A percentile compares a stretch with the other conserved stretches of the same genome.
Evolutionary conservation across 176 grass and related monocot species (phyloP).

Genomic region (Zea mays): DNA sequence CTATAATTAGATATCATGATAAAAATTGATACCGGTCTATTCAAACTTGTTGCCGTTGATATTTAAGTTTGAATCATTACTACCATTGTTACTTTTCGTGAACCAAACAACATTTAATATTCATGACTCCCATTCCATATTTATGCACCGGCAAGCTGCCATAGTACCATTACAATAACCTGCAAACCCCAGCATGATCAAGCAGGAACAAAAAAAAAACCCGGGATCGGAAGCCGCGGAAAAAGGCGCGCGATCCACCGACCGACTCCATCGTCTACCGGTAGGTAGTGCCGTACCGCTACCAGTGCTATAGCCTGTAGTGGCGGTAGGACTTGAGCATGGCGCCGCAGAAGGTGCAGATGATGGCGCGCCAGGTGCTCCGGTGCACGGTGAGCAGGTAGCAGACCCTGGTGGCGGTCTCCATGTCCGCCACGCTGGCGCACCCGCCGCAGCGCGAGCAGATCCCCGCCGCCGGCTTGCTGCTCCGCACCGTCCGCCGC

Average conservation of each 20-base stretch:
- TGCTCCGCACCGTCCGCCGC: constrained; percentile 82
- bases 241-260: too few relatives aligned
- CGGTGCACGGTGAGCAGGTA: constrained; percentile 86
- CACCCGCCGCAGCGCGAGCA: constrained; percentile 95
- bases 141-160: neutral
- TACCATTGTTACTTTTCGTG: neutral
- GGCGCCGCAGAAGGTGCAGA: constrained; percentile 98
- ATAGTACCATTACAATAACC: neutral
- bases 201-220: neutral
- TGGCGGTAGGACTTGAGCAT: constrained; percentile 97
- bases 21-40: too few relatives aligned
- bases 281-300: too few relatives aligned
- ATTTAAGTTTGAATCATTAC: too few relatives aligned
- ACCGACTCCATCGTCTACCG: too few relatives aligned
- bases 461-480: constrained; percentile 97
- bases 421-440: constrained; percentile 99
- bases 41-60: neutral
- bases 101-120: neutral
- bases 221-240: neutral
- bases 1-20: too few relatives aligned
- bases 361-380: constrained; percentile 86
- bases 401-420: constrained; percentile 82
- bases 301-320: constrained; percentile 42
- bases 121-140: neutral
- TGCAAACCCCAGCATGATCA: neutral